Evolutionary conservation across 2,329 filamentous ascomycete species (phyloP).

Genomic region (Tolypocladium capitatum): DNA sequence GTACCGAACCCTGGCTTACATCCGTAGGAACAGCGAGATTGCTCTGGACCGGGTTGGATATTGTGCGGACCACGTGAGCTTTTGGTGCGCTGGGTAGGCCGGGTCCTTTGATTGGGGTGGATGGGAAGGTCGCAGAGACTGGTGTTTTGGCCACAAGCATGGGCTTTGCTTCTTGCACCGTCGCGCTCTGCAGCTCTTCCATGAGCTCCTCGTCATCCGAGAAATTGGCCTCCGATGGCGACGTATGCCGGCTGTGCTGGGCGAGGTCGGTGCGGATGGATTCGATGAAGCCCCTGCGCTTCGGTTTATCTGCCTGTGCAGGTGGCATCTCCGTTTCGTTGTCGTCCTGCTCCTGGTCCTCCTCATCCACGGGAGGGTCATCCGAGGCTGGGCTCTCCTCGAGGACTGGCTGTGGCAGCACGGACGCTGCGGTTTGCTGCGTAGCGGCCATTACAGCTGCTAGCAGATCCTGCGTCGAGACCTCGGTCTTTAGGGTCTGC

Average conservation of each 20-base stretch:
- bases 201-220: slow-evolving; percentile 69
- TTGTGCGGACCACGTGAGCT: slow-evolving; percentile 28
- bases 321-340: slow-evolving; percentile 14
- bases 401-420: slow-evolving; percentile 1
- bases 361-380: not conserved
- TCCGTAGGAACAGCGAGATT: slow-evolving; percentile 33
- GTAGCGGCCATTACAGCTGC: slow-evolving; percentile 9
- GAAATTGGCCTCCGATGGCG: slow-evolving; percentile 31
- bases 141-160: slow-evolving; percentile 73
- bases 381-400: not conserved
- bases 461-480: slow-evolving; percentile 15
- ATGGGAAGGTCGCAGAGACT: slow-evolving; percentile 48
- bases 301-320: slow-evolving; percentile 15
- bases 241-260: slow-evolving; percentile 9
- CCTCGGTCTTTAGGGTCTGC: slow-evolving; percentile 3
- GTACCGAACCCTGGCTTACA: slow-evolving; percentile 29
- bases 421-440: slow-evolving; percentile 2
- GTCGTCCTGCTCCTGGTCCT: slow-evolving; percentile 3
- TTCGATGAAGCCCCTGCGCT: slow-evolving; percentile 28
- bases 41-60: slow-evolving; percentile 32
- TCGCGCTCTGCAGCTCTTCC: slow-evolving; percentile 74
- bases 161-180: slow-evolving; percentile 70
- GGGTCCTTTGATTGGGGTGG: slow-evolving; percentile 8
- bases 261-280: slow-evolving; percentile 42
- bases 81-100: slow-evolving; percentile 2